Evolutionary conservation across 2,329 filamentous ascomycete genomes (phyloP).

Genomic region (Xylaria sp.): DNA sequence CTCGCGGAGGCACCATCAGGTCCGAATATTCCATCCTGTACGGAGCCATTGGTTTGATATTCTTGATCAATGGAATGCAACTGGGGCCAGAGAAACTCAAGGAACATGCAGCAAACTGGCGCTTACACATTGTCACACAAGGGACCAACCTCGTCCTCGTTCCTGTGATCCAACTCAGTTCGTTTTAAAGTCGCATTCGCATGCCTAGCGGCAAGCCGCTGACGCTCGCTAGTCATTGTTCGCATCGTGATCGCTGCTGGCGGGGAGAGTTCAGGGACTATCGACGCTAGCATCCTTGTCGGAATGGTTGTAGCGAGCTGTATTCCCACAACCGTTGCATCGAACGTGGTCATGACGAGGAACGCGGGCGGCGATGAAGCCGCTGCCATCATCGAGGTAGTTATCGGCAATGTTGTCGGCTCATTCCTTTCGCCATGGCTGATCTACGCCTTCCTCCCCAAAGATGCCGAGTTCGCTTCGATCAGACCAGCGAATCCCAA

Average conservation of each 20-base stretch:
- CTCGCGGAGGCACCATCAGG: constrained; percentile 51
- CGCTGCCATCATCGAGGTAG: constrained; percentile 67
- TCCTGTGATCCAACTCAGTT: constrained; percentile 63
- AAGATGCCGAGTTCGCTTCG: constrained; percentile 54
- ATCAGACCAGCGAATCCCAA: constrained; percentile 57
- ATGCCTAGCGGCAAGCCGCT: not conserved
- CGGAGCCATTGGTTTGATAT: constrained; percentile 69
- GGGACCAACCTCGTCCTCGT: constrained; percentile 68
- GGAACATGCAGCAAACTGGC: constrained; percentile 66
- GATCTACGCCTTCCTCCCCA: constrained; percentile 62
- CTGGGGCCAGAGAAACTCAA: constrained; percentile 64
- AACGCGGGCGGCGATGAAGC: constrained; percentile 69
- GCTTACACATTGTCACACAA: constrained; percentile 69
- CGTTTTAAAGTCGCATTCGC: constrained; percentile 14
- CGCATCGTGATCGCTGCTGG: constrained; percentile 52
- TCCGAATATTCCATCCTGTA: constrained; percentile 67
- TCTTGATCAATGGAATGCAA: constrained; percentile 71
- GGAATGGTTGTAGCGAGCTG: constrained; percentile 70
- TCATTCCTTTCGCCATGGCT: constrained; percentile 68
- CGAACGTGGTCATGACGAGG: constrained; percentile 74
- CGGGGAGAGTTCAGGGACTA: constrained; percentile 53
- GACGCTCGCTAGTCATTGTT: constrained; percentile 43
- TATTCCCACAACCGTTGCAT: constrained; percentile 72
- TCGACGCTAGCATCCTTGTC: constrained; percentile 66
- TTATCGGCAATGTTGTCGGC: constrained; percentile 70